These are phyloP conservation scores for Neopestalotiopsis rosae DNA, from an alignment of 2,329 filamentous ascomycete species.

Conservation along the genomic window DNA sequence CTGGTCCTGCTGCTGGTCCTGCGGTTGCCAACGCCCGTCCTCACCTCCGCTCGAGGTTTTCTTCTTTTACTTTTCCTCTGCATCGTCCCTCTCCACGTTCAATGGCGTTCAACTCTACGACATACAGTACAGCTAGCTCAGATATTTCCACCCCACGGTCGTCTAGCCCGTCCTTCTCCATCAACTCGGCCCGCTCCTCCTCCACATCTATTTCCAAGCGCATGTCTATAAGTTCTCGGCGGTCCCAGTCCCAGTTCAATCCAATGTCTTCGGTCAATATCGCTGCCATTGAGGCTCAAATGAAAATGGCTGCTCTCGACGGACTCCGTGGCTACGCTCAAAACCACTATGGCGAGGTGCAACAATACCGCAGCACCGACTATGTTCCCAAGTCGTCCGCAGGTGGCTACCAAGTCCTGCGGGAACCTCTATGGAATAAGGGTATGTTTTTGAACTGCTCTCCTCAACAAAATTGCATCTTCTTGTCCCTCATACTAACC, in stretches of 20 bases:
- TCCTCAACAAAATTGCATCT: background rate
- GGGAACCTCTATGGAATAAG: constrained; percentile 70
- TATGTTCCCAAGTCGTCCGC: constrained; percentile 58
- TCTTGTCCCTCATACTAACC: constrained; percentile 12
- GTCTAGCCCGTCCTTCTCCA: constrained; percentile 54
- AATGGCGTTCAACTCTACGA: constrained; percentile 49
- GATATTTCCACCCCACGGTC: constrained; percentile 62
- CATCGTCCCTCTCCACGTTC: constrained; percentile 34
- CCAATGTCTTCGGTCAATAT: constrained; percentile 64
- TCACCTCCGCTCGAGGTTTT: constrained; percentile 13
- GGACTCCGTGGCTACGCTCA: constrained; percentile 65
- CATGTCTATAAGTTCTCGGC: constrained; percentile 53
- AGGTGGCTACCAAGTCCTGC: constrained; percentile 65
- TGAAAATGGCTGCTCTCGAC: constrained; percentile 66
- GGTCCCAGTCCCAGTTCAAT: constrained; percentile 57
- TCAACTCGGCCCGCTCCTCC: constrained; percentile 52
- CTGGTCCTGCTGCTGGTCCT: background rate
- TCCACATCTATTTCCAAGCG: constrained; percentile 58
- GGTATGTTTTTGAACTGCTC: constrained; percentile 47
- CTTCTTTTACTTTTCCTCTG: constrained; percentile 27
- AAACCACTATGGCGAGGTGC: constrained; percentile 60
- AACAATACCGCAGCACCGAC: constrained; percentile 58
- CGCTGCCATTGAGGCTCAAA: constrained; percentile 60
- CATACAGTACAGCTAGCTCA: constrained; percentile 52
- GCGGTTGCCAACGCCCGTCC: too few relatives aligned